These are phyloP conservation scores for Telopea speciosissima DNA, from an alignment of 177 flowering plant species.

Conservation along the genomic window DNA sequence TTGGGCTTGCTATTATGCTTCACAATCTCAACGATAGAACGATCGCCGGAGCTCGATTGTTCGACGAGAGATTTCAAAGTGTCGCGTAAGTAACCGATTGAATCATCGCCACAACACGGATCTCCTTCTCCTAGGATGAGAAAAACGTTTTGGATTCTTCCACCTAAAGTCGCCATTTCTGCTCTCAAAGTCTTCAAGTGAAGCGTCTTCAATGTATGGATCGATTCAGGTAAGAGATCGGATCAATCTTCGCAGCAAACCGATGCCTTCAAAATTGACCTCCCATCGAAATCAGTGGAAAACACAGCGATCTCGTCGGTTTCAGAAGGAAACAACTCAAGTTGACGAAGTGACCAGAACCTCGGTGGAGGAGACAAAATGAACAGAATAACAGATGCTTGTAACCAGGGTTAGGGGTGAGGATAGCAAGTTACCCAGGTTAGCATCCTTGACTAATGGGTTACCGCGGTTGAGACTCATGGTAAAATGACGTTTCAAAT, in stretches of 20 bases:
- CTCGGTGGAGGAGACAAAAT: no score
- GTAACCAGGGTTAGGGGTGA: no score
- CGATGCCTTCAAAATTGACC: slow-evolving; percentile 50
- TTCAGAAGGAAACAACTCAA: slow-evolving; percentile 51
- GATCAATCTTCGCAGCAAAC: slow-evolving; percentile 78
- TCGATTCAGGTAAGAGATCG: slow-evolving; percentile 65
- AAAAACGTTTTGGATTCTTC: slow-evolving; percentile 56
- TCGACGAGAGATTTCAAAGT: no score
- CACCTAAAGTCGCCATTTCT: slow-evolving; percentile 72
- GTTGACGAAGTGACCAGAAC: no score
- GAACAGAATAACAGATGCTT: no score
- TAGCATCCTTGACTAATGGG: no score
- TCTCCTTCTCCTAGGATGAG: slow-evolving; percentile 50
- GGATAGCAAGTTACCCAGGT: no score
- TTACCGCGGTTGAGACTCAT: no score
- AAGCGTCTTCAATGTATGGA: slow-evolving; percentile 49
- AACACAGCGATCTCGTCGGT: slow-evolving; percentile 59
- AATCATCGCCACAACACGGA: slow-evolving; percentile 22
- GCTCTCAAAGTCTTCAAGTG: slow-evolving; percentile 47
- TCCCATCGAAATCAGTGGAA: slow-evolving; percentile 35
- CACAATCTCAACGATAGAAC: no score
- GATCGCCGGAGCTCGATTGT: no score
- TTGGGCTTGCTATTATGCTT: no score
- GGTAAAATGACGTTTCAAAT: no score
- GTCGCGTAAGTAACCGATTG: slow-evolving; percentile 40